phyloP scores from a whole-genome alignment of 805 yeast genomes.

The Candida boidinii region DNA sequence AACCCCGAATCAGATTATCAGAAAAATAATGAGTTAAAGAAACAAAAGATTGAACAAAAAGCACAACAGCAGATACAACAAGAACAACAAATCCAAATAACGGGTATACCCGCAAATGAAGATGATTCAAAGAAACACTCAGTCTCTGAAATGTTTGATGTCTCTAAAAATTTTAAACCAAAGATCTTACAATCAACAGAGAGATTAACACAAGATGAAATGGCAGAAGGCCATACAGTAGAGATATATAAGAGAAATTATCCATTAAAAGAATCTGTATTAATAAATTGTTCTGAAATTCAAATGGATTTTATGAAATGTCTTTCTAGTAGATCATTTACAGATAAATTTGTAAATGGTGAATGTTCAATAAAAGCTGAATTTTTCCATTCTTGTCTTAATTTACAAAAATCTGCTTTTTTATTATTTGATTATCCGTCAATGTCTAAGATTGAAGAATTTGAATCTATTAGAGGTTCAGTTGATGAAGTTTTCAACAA shows the following conservation, averaged over 20 bases:
- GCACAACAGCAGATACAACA: not conserved
- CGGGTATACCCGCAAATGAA: not conserved
- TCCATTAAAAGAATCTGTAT: conserved; percentile 18
- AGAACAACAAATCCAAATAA: not conserved
- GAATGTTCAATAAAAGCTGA: conserved; percentile 20
- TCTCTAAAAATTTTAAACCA: conserved; percentile 2
- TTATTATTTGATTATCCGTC: conserved; percentile 22
- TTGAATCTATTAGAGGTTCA: conserved; percentile 17
- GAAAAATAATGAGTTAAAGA: not conserved
- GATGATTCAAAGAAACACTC: not conserved
- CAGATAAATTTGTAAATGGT: conserved; percentile 6
- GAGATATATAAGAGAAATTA: conserved; percentile 21
- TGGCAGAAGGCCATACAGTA: conserved; percentile 10
- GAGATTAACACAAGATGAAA: conserved; percentile 7
- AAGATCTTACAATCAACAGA: conserved; percentile 5
- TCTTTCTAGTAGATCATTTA: conserved; percentile 3
- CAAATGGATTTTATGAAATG: conserved; percentile 21
- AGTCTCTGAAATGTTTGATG: not conserved
- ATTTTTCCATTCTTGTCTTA: conserved; percentile 22
- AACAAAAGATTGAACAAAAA: not conserved
- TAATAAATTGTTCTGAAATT: conserved; percentile 26
- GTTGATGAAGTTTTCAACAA: conserved; percentile 21
- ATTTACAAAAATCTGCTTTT: conserved; percentile 23
- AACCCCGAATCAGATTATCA: no score
- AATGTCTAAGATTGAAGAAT: conserved; percentile 19